Conservation (phyloP, 345 rosid species). For the Adansonia digitata region DNA sequence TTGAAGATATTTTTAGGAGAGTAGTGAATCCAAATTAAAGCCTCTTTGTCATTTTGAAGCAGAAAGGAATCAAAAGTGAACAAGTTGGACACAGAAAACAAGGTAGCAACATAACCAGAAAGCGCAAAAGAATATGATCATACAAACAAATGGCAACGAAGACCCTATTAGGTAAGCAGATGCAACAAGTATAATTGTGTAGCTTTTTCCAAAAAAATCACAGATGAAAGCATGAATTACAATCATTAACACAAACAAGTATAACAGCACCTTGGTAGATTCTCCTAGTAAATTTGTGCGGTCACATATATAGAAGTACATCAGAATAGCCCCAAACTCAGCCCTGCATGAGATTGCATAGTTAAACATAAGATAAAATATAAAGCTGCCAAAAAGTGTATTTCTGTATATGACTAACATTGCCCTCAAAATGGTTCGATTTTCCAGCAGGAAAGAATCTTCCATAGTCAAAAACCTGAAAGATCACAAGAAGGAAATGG, state of each 20-base stretch:
- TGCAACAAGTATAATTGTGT: not conserved
- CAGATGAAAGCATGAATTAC: slow-evolving; percentile 2
- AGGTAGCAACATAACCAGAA: not conserved
- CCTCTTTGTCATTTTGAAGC: not conserved
- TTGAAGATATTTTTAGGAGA: not conserved
- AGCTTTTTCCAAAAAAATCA: not conserved
- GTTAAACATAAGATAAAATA: slow-evolving; percentile 8
- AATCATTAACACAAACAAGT: slow-evolving; percentile 4
- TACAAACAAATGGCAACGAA: not conserved
- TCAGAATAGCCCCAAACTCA: slow-evolving; percentile 69
- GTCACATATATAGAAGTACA: slow-evolving; percentile 80
- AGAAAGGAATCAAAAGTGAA: not conserved
- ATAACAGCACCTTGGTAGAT: slow-evolving; percentile 63
- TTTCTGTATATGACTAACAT: slow-evolving; percentile 44
- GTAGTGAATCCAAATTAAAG: not conserved
- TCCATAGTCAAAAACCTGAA: slow-evolving; percentile 88
- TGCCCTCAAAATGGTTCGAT: slow-evolving; percentile 76
- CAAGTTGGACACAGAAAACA: not conserved
- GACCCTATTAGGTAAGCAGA: not conserved
- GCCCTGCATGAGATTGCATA: slow-evolving; percentile 48
- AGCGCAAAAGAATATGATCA: not conserved
- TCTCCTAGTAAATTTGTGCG: slow-evolving; percentile 70
- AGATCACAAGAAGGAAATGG: slow-evolving; percentile 12
- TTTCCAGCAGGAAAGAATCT: slow-evolving; percentile 86
- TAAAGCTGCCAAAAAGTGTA: not conserved